Conservation (phyloP, 352 stramenopile genomes). For the Plasmopara viticola region DNA sequence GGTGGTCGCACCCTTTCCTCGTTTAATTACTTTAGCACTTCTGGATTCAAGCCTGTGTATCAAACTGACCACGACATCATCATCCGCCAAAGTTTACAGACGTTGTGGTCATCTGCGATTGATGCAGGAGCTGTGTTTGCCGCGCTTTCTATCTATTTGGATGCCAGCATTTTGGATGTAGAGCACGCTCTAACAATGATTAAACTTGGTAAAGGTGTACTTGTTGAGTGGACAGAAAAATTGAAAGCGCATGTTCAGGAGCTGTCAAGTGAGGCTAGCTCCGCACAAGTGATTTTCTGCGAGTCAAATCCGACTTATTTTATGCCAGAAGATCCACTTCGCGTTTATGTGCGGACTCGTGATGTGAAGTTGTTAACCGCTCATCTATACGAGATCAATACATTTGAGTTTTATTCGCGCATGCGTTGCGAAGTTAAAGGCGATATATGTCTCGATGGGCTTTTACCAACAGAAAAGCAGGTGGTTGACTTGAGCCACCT, state of each 20-base stretch:
- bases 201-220: constrained; percentile 18
- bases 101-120: constrained; percentile 17
- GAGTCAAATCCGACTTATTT: no score
- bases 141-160: constrained; percentile 11
- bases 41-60: background rate
- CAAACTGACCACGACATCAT: constrained; percentile 1
- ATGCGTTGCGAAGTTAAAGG: constrained; percentile 39
- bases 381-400: constrained; percentile 59
- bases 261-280: no score
- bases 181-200: constrained; percentile 28
- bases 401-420: constrained; percentile 47
- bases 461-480: no score
- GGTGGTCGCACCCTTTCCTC: constrained; percentile 6
- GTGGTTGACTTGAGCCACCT: constrained; percentile 27
- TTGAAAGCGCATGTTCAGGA: constrained; percentile 10
- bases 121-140: constrained; percentile 13
- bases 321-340: no score
- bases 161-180: constrained; percentile 13
- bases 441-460: background rate
- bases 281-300: no score
- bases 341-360: constrained; percentile 24
- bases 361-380: constrained; percentile 50
- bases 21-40: constrained; percentile 4
- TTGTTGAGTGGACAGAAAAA: constrained; percentile 30
- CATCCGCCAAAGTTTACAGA: constrained; percentile 13